These are phyloP conservation scores for Macrocybe sp. DNA, from an alignment of 1,284 basidiomycete genomes.

Conservation along the genomic window DNA sequence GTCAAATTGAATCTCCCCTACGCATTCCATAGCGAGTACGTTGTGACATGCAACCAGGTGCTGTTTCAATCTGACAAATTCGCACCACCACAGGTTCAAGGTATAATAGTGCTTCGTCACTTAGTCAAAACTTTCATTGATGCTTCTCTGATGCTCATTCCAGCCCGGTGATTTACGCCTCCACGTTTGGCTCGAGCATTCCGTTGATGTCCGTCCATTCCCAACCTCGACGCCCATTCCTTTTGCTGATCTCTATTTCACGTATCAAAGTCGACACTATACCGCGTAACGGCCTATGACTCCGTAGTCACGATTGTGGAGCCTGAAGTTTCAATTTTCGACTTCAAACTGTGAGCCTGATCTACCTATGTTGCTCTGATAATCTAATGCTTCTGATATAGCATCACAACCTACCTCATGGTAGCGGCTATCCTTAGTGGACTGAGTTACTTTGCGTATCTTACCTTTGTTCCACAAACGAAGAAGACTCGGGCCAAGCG, in stretches of 20 bases:
- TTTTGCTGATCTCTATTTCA: constrained; percentile 6
- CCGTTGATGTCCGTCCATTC: constrained; percentile 47
- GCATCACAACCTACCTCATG: constrained; percentile 74
- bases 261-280: constrained; percentile 40
- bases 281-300: constrained; percentile 72
- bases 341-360: constrained; percentile 68
- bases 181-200: constrained; percentile 75
- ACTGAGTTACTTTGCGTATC: constrained; percentile 64
- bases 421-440: constrained; percentile 63
- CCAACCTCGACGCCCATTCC: constrained; percentile 2
- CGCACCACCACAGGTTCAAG: constrained; percentile 49
- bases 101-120: constrained; percentile 26
- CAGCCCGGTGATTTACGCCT: constrained; percentile 78
- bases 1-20: constrained; percentile 72
- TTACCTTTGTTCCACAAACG: constrained; percentile 58
- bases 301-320: constrained; percentile 81
- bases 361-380: background rate
- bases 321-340: constrained; percentile 74
- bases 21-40: constrained; percentile 81
- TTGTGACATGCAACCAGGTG: constrained; percentile 12
- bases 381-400: constrained; percentile 3
- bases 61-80: constrained; percentile 12
- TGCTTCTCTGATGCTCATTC: constrained; percentile 3
- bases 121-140: constrained; percentile 7
- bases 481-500: constrained; percentile 47